Evolutionary conservation across 2,329 filamentous ascomycete genomes (phyloP), one percentile per base, ranked within the genome.

Genomic region (Pseudomassariella vexata): DNA sequence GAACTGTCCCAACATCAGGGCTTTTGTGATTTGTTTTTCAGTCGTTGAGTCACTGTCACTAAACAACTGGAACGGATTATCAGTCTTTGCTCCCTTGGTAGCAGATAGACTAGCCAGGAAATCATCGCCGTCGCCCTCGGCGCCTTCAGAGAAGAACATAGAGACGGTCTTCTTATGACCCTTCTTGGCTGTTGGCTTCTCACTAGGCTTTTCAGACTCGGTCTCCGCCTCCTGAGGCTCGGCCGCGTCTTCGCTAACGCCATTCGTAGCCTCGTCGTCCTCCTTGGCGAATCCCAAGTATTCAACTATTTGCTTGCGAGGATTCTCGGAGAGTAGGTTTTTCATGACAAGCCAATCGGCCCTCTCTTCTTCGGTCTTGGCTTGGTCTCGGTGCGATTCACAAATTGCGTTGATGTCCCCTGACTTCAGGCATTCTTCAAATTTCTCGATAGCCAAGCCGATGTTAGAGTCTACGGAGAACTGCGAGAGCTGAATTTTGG

Each of bases 281-380:
- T 73, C 66, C 36, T 80, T 76, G 19, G 76, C 68, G 59, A 96
- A 90, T n/a, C 90, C 92, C 12, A 98, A 74, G 54, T 94, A 89
- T 45, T 94, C 83, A 15, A 92, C 75, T 36, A 98, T 81, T 54
- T 85, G 81, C 55, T 83, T 82, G 24, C 89, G 79, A n/a, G 88
- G 84, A 50, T 90, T 89, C 19, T 84, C 79, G 4, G 85, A 82
- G 29, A 90, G 82, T 39, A 98, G 62, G 2, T 88, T 92, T 57
- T 92, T 81, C 56, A 98, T 86, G 22, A 96, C 87, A 44, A 84
- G 83, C 92, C 92, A 98, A 58, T 96, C 90, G 4, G 85, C 84
- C 66, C 88, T 95, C 56, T 96, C 92, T 44, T 94, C 87, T 2
- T 95, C 89, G 0, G 79, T 85, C 50, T 78, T 79, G 12, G 89